phyloP scores from a whole-genome alignment of 345 rosid species.

The Camelina laxa region DNA sequence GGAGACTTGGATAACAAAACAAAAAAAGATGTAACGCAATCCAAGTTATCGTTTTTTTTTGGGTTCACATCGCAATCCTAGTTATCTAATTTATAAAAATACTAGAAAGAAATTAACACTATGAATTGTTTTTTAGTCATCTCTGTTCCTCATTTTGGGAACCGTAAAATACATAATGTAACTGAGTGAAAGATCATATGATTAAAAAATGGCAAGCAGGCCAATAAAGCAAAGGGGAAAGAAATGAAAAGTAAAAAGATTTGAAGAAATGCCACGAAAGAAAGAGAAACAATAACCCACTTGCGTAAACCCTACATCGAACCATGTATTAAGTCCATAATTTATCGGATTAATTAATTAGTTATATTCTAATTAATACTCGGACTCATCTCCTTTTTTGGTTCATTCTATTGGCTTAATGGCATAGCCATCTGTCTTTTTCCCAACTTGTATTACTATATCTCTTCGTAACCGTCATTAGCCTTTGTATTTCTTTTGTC shows the following conservation, averaged over 20 bases:
- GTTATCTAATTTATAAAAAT: not conserved
- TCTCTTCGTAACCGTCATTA: slow-evolving; percentile 18
- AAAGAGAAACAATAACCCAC: slow-evolving; percentile 26
- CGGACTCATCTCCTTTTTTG: not conserved
- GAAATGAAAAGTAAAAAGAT: slow-evolving; percentile 30
- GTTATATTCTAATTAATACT: not conserved
- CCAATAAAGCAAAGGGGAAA: slow-evolving; percentile 27
- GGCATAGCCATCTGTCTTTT: slow-evolving; percentile 7
- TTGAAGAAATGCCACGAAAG: slow-evolving; percentile 15
- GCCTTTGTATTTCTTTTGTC: not conserved
- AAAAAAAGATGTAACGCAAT: not conserved
- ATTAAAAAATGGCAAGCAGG: slow-evolving; percentile 23
- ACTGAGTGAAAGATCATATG: slow-evolving; percentile 2
- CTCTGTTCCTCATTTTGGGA: slow-evolving; percentile 13
- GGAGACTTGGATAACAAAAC: slow-evolving; percentile 2
- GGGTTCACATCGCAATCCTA: no score
- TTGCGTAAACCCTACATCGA: slow-evolving; percentile 28
- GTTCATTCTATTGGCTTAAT: not conserved
- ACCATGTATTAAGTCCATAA: not conserved
- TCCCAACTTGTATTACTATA: slow-evolving; percentile 5
- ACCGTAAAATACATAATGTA: slow-evolving; percentile 25
- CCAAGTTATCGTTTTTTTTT: not conserved
- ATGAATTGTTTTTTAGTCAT: not conserved
- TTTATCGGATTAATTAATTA: not conserved
- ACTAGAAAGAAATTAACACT: not conserved